A percentile compares a stretch with the other conserved stretches of the same genome.
Conservation (phyloP, 768 basidiomycete genomes). For the Russula olivacea region DNA sequence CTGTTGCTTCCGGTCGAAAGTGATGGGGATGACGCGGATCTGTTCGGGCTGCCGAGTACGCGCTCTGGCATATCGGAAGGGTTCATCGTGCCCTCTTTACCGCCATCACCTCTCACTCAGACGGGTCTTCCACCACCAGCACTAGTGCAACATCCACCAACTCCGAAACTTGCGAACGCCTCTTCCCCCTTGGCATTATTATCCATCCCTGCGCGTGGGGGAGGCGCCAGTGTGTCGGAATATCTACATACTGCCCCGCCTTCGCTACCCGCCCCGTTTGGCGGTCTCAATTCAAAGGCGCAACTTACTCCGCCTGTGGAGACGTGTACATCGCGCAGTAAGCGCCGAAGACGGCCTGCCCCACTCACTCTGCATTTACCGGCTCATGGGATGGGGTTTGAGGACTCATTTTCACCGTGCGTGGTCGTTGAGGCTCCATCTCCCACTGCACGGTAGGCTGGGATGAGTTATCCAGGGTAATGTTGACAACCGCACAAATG, state of each 20-base stretch:
- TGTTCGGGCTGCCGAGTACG: background rate
- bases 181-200: slow-evolving; percentile 3
- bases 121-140: background rate
- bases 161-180: background rate
- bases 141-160: background rate
- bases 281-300: background rate
- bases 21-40: background rate
- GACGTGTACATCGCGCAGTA: background rate
- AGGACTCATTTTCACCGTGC: slow-evolving; percentile 13
- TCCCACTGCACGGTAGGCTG: background rate
- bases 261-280: background rate
- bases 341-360: slow-evolving; percentile 3
- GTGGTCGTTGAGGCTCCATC: background rate
- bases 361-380: background rate
- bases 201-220: slow-evolving; percentile 18
- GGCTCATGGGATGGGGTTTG: background rate
- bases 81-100: background rate
- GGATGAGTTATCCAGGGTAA: background rate
- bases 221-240: background rate
- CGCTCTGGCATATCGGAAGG: background rate
- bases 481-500: background rate
- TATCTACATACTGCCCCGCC: slow-evolving; percentile 2
- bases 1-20: slow-evolving; percentile 41
- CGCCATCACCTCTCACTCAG: background rate
- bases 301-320: background rate